These are phyloP conservation scores for Ustilago xerochloae DNA, from an alignment of 1,284 basidiomycete species.

Conservation along the genomic window DNA sequence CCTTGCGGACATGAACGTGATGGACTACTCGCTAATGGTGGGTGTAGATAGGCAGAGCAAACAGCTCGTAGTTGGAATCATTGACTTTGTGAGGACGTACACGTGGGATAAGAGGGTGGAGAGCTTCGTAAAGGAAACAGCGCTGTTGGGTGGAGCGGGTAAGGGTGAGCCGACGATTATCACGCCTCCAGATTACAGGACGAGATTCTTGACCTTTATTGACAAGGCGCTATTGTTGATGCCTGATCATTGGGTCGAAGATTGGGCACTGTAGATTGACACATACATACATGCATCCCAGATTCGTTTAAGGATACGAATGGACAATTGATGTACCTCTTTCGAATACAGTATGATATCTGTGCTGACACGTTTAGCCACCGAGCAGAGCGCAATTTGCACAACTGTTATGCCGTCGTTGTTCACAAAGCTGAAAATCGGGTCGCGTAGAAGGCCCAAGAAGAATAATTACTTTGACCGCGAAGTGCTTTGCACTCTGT, in stretches of 20 bases:
- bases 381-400: too few relatives aligned
- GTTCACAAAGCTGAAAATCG: too few relatives aligned
- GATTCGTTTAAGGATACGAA: too few relatives aligned
- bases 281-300: background rate
- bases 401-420: too few relatives aligned
- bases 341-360: too few relatives aligned
- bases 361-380: too few relatives aligned
- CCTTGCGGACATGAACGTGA: slow-evolving; percentile 87
- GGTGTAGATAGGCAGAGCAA: slow-evolving; percentile 74
- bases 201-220: slow-evolving; percentile 65
- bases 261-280: slow-evolving; percentile 45
- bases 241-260: slow-evolving; percentile 62
- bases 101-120: slow-evolving; percentile 99
- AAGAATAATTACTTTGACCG: too few relatives aligned
- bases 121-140: slow-evolving; percentile 94
- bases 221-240: slow-evolving; percentile 59
- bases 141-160: slow-evolving; percentile 79
- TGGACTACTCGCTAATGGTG: slow-evolving; percentile 98
- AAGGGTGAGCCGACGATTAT: slow-evolving; percentile 66
- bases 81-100: slow-evolving; percentile 93
- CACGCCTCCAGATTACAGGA: slow-evolving; percentile 65
- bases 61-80: slow-evolving; percentile 86
- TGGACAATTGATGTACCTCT: too few relatives aligned
- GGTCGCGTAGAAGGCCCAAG: slow-evolving; percentile 38
- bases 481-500: background rate